Evolutionary conservation across 371 early-diverging fungal species (phyloP), one percentile per base, ranked within the genome.

Genomic region (Mucor mucedo): DNA sequence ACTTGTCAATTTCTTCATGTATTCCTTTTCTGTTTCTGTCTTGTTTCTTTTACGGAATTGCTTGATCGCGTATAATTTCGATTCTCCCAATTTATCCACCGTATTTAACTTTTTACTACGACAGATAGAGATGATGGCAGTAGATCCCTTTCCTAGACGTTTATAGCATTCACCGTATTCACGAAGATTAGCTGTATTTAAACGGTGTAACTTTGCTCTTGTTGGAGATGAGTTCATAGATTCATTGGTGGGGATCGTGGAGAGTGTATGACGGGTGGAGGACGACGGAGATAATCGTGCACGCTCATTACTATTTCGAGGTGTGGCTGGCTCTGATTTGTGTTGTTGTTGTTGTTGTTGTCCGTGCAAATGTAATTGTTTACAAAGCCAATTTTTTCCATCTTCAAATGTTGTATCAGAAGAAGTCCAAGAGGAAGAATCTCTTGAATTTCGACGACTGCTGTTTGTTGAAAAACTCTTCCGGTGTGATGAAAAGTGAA

Each of bases 41-140:
- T 91, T 89, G 58, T 89, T 80, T 52, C 91, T 86, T 68, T 93
- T 93, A 69, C 95, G 86, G 76, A 96, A 97, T 59, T 93, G 93
- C 67, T 97, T 97, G 71, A 96, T 87, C 3, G 96, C 97, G 72
- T 86, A 96, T 56, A 90, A 74, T 70, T 87, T 89, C 32, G 87
- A 86, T 2, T 16, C 13, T 21, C 8, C 21, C 3, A 27, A 4
- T 5, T 14, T 39, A 45, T 42, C 32, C 3, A 14, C 27, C 4
- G 11, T 32, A 4, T 32, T 33, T 1, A 41, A 41, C n/a, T 53
- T 60, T 16, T 63, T 57, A 30, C 57, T 62, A 64, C 90, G 91
- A 7, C 89, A 91, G 6, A 96, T 77, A 30, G 90, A 84, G 28
- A 96, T 95, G 0, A 94, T 88, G 0, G 95, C 96, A 16, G 92